phyloP scores from a whole-genome alignment of 1,284 basidiomycete genomes.

The Polyporus tsugae region DNA sequence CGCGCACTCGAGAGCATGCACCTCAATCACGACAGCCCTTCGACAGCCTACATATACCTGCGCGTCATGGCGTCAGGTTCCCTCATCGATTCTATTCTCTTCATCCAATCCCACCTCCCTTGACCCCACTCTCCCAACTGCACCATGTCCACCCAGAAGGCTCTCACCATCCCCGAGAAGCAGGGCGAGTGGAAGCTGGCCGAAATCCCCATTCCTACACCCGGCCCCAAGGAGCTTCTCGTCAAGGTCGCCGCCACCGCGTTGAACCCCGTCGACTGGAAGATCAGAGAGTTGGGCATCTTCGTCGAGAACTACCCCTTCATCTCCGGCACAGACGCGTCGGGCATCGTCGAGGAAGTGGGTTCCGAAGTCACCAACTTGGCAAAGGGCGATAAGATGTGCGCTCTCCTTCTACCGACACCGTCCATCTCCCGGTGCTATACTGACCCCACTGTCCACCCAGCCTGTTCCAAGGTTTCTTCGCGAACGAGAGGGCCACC shows the following conservation, averaged over 20 bases:
- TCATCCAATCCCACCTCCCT: neutral
- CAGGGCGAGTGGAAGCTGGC: conserved; percentile 20
- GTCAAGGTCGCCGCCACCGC: conserved; percentile 45
- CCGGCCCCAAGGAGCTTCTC: conserved; percentile 43
- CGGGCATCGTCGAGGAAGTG: conserved; percentile 55
- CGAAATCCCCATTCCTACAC: conserved; percentile 20
- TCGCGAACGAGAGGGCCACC: conserved; percentile 31
- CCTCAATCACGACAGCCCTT: neutral
- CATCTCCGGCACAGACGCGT: conserved; percentile 55
- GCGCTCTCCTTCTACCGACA: neutral
- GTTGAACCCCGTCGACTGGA: conserved; percentile 51
- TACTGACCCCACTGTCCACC: neutral
- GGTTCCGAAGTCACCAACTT: conserved; percentile 52
- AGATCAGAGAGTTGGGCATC: conserved; percentile 42
- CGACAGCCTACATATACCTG: neutral
- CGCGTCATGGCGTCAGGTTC: neutral
- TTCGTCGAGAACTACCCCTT: conserved; percentile 43
- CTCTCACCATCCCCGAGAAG: conserved; percentile 25
- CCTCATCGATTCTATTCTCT: neutral
- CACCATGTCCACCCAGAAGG: conserved; percentile 18
- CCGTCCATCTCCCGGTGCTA: no score
- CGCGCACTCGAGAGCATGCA: neutral
- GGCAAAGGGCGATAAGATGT: conserved; percentile 59
- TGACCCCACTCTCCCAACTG: neutral
- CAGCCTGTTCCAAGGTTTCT: conserved; percentile 40